Conservation (phyloP, 2,329 filamentous ascomycete species). For the Fusarium proliferatum region DNA sequence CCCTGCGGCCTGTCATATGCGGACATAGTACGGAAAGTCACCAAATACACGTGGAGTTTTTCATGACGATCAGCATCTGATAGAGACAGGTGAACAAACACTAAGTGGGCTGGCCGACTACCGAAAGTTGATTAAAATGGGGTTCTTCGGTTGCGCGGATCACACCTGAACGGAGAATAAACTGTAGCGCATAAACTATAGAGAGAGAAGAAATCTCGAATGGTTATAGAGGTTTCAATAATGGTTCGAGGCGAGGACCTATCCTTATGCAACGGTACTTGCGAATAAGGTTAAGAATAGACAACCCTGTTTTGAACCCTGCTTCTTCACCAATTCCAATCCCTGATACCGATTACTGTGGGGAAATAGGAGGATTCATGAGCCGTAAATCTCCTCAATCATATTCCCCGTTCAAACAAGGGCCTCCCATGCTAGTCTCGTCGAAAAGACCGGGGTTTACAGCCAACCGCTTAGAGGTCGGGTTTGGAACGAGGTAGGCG, state of each 20-base stretch:
- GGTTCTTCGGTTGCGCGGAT: neutral
- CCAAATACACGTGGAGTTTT: neutral
- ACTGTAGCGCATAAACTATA: neutral
- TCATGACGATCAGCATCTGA: slow-evolving; percentile 2
- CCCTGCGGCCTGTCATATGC: neutral
- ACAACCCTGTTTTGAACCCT: neutral
- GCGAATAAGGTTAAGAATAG: neutral
- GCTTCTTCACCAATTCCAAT: neutral
- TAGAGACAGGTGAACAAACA: neutral
- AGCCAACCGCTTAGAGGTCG: neutral
- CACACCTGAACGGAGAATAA: neutral
- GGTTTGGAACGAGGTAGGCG: neutral
- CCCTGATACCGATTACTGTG: neutral
- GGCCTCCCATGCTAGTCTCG: neutral
- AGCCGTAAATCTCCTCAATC: neutral
- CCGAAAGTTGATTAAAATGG: neutral
- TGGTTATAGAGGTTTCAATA: neutral
- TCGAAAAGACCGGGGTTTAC: neutral
- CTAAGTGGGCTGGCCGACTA: neutral
- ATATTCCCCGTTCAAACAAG: neutral
- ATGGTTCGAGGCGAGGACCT: neutral
- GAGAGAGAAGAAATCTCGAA: neutral
- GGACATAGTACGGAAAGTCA: neutral
- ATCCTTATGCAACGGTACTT: neutral
- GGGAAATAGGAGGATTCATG: neutral